Evolutionary conservation across 352 stramenopile genomes (phyloP).

Genomic region (Phytophthora cryptogea): DNA sequence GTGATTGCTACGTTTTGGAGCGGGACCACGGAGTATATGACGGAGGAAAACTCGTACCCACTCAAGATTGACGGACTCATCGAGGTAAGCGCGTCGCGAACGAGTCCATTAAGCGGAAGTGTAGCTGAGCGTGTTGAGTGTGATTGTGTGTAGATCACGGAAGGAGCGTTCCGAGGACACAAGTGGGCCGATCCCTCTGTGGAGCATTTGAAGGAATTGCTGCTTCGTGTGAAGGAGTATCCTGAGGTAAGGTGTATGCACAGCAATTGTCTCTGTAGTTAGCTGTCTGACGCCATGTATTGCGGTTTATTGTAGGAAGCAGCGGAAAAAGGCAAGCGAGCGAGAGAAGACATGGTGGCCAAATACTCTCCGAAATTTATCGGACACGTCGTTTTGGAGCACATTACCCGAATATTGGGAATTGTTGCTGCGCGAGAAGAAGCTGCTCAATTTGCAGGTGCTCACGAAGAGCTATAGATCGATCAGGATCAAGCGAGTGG

Average conservation of each 20-base stretch:
- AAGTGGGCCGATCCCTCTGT: conserved; percentile 88
- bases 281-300: background rate
- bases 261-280: background rate
- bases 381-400: conserved; percentile 60
- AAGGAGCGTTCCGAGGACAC: conserved; percentile 80
- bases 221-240: conserved; percentile 60
- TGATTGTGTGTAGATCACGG: conserved; percentile 56
- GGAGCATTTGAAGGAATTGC: conserved; percentile 66
- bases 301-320: conserved; percentile 45
- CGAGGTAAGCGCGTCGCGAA: conserved; percentile 41
- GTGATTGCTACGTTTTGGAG: conserved; percentile 94
- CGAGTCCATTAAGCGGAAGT: background rate
- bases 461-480: conserved; percentile 65
- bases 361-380: conserved; percentile 84
- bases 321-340: conserved; percentile 63
- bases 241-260: conserved; percentile 45
- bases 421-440: conserved; percentile 36
- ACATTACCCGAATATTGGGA: conserved; percentile 69
- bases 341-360: conserved; percentile 80
- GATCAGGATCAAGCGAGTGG: conserved; percentile 1
- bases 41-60: conserved; percentile 83
- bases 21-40: conserved; percentile 91
- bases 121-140: background rate
- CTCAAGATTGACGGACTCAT: conserved; percentile 80
- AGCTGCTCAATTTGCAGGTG: conserved; percentile 5